These are phyloP conservation scores for Paulinella micropora DNA, from an alignment of 78 protist genomes.

Conservation along the genomic window DNA sequence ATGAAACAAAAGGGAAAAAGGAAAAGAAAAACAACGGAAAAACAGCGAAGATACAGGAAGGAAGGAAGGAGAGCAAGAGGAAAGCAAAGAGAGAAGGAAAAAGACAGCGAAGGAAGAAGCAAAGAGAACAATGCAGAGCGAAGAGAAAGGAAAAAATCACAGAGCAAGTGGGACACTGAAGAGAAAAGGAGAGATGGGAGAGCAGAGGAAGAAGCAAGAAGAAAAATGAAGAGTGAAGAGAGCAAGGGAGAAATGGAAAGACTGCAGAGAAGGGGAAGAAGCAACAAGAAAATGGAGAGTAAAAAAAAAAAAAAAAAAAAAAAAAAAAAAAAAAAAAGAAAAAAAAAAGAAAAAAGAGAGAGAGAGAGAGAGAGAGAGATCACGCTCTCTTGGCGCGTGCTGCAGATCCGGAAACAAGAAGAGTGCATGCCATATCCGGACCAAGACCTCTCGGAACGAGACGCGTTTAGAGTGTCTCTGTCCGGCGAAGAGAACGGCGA, in stretches of 20 bases:
- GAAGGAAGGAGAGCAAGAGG: too few species aligned
- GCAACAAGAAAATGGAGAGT: background rate
- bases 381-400: too few species aligned
- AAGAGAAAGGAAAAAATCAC: background rate
- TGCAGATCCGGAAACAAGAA: too few species aligned
- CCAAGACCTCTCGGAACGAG: too few species aligned
- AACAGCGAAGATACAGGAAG: too few species aligned
- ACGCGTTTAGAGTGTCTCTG: too few species aligned
- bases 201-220: background rate
- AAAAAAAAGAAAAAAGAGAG: background rate
- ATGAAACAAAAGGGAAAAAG: too few species aligned
- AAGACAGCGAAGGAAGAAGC: background rate
- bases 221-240: background rate
- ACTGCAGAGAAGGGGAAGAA: background rate
- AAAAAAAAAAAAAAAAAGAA: background rate
- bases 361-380: background rate
- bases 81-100: background rate
- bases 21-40: too few species aligned
- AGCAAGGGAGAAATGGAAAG: background rate
- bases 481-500: too few species aligned
- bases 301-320: background rate
- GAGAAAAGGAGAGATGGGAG: background rate
- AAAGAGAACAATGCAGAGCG: background rate
- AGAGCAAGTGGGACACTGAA: background rate
- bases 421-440: too few species aligned